phyloP scores from a whole-genome alignment of 192 early-diverging fungal genomes.

The Phlyctochytrium arcticum region DNA sequence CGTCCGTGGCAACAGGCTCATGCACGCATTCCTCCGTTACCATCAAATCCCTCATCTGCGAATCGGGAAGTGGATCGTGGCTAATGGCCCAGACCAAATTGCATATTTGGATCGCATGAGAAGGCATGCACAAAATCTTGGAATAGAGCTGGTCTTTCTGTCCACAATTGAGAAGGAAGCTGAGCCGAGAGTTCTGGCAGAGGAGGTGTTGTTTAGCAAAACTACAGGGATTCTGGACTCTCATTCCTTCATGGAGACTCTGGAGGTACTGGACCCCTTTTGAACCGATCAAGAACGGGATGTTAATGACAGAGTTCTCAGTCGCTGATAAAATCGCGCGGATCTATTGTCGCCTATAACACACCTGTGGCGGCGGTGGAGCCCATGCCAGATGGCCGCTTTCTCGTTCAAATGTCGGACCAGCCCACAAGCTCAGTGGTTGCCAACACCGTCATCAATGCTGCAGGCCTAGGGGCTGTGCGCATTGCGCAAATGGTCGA shows the following conservation, averaged over 20 bases:
- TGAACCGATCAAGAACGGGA: not conserved
- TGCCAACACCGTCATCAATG: conserved; percentile 66
- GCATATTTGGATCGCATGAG: conserved; percentile 45
- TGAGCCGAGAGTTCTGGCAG: conserved; percentile 62
- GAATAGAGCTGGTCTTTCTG: conserved; percentile 7
- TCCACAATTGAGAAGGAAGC: conserved; percentile 27
- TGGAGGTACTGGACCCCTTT: conserved; percentile 52
- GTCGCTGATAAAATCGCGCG: not conserved
- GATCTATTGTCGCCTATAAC: conserved; percentile 5
- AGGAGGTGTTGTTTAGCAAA: conserved; percentile 57
- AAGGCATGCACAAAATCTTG: conserved; percentile 2
- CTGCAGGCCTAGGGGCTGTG: conserved; percentile 71
- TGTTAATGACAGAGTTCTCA: no score
- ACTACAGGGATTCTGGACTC: conserved; percentile 83
- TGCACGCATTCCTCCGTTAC: conserved; percentile 60
- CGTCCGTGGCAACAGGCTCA: conserved; percentile 65
- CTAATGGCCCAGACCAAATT: conserved; percentile 46
- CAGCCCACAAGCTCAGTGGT: conserved; percentile 44
- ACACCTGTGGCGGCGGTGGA: conserved; percentile 4
- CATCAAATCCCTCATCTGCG: conserved; percentile 49
- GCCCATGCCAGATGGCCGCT: not conserved
- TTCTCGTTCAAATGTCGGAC: not conserved
- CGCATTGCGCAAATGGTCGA: conserved; percentile 48
- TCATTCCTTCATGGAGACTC: conserved; percentile 61
- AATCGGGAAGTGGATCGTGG: conserved; percentile 80